Evolutionary conservation across 1,284 basidiomycete species (phyloP).

Genomic region (Acaromyces ingoldii): DNA sequence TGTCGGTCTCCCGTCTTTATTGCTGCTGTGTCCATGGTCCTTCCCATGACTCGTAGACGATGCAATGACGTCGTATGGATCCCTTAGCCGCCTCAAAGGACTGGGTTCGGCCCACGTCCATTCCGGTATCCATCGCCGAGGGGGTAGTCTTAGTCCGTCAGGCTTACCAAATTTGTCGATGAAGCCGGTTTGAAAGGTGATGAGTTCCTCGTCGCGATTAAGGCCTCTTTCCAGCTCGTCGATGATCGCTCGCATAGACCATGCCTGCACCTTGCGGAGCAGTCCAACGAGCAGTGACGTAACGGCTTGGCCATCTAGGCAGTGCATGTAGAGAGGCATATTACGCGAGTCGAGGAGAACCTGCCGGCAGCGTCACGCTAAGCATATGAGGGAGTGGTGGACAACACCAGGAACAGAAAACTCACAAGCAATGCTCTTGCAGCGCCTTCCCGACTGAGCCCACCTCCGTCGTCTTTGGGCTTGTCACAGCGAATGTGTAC

Average conservation of each 20-base stretch:
- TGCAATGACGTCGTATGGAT: conserved; percentile 4
- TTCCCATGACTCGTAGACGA: too few species aligned
- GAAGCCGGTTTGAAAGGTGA: conserved; percentile 13
- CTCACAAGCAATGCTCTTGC: conserved; percentile 26
- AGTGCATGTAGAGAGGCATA: conserved; percentile 47
- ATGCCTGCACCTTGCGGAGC: conserved; percentile 45
- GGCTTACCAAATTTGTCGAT: conserved; percentile 41
- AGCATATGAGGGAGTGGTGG: not conserved
- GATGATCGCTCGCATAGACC: conserved; percentile 27
- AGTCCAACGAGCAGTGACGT: conserved; percentile 42
- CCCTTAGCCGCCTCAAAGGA: not conserved
- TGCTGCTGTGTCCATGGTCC: too few species aligned
- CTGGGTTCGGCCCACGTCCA: conserved; percentile 4
- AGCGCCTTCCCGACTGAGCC: conserved; percentile 39
- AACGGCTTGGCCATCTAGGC: conserved; percentile 45
- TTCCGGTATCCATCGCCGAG: not conserved
- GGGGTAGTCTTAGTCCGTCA: conserved; percentile 17
- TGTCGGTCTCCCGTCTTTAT: too few species aligned
- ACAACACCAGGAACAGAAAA: not conserved
- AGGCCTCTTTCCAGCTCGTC: conserved; percentile 23
- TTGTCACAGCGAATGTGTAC: conserved; percentile 44
- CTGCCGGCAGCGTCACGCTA: not conserved
- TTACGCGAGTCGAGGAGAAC: conserved; percentile 35
- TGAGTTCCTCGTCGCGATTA: conserved; percentile 3
- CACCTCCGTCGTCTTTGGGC: conserved; percentile 46